Evolutionary conservation across 116 monocot genomes (phyloP).

Genomic region (Phalaenopsis hybrid): DNA sequence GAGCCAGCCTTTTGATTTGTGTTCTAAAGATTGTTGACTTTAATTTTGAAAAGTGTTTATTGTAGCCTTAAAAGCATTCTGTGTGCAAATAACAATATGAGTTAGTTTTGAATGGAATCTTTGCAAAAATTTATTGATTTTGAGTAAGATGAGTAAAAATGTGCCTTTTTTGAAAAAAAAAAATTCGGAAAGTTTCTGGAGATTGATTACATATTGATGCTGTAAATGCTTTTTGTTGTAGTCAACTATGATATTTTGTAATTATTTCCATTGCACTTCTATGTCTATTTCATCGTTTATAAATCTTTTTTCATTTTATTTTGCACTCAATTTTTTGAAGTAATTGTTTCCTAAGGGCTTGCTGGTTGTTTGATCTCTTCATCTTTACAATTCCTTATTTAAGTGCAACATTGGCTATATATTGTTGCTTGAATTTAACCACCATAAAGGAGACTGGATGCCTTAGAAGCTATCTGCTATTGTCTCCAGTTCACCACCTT

Average conservation of each 20-base stretch:
- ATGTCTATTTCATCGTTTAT: neutral
- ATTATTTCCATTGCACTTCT: neutral
- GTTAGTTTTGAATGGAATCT: too few species aligned
- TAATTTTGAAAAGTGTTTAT: too few species aligned
- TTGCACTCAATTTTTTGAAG: neutral
- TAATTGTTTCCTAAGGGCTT: neutral
- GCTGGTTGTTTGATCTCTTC: neutral
- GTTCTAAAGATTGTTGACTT: too few species aligned
- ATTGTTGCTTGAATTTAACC: conserved; percentile 1
- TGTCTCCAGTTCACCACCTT: neutral
- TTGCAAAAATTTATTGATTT: too few species aligned
- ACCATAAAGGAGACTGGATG: neutral
- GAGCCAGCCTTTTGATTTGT: neutral
- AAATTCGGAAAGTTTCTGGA: neutral
- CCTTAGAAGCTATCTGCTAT: neutral
- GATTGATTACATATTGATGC: neutral
- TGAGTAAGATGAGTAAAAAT: too few species aligned
- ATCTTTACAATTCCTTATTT: neutral
- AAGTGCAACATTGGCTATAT: neutral
- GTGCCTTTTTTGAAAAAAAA: neutral
- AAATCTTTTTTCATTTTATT: neutral
- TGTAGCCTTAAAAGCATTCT: too few species aligned
- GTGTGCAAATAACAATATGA: too few species aligned
- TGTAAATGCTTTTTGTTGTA: neutral
- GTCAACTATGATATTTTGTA: neutral